phyloP scores from a whole-genome alignment of 2,329 filamentous ascomycete species.

The Claviceps sp. region DNA sequence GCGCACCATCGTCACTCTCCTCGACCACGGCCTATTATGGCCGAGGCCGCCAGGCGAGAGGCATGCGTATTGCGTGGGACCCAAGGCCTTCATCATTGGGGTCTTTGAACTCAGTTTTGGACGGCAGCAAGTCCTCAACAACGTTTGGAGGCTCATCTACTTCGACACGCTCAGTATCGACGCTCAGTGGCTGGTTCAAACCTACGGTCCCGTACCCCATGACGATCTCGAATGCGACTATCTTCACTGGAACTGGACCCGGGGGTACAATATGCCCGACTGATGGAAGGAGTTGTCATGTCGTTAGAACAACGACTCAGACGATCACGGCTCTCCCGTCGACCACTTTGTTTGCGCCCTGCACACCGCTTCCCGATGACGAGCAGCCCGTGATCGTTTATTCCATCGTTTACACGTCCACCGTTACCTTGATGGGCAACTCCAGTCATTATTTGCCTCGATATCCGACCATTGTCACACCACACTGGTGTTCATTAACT shows the following conservation, averaged over 20 bases:
- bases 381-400: conserved; percentile 23
- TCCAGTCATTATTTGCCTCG: conserved; percentile 32
- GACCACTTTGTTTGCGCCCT: conserved; percentile 13
- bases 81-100: neutral
- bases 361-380: conserved; percentile 17
- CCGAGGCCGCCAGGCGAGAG: neutral
- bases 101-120: neutral
- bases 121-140: neutral
- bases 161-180: neutral
- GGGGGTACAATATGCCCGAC: neutral
- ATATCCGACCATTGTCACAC: conserved; percentile 27
- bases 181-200: neutral
- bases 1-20: neutral
- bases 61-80: neutral
- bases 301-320: neutral
- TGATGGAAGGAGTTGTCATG: neutral
- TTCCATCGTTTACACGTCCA: conserved; percentile 34
- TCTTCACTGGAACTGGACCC: neutral
- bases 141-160: neutral
- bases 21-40: neutral
- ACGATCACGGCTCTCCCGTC: neutral
- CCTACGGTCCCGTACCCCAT: neutral
- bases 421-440: conserved; percentile 34
- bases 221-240: neutral
- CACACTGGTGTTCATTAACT: conserved; percentile 19